Evolutionary conservation across 2,329 filamentous ascomycete species (phyloP), one percentile per base, ranked within the genome.

Genomic region (Scopulariopsis brevicaulis): DNA sequence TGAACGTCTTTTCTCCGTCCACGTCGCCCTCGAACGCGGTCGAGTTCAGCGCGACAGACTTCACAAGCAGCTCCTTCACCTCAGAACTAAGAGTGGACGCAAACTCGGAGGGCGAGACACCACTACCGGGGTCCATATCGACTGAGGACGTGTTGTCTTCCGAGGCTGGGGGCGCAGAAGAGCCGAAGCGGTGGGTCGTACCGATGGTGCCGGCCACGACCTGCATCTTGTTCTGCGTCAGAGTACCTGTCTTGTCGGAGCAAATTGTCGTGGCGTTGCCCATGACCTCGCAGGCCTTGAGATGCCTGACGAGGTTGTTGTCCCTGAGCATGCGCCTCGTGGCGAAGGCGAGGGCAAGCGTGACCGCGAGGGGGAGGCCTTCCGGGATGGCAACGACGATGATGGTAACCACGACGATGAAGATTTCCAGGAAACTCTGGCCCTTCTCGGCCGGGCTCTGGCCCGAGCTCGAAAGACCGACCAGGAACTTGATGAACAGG

Each of bases 401-500:
- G 61, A 91, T 88, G 1, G 87, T 90, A 43, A 90, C 84, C 24
- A 89, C 86, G 52, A 89, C 84, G 62, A 91, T 90, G 64, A 91
- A 83, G 60, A 90, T 89, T 60, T 86, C 80, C 63, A 90, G 77
- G 65, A 90, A 90, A 56, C 82, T 78, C 65, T 93, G 89, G 10
- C 88, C 91, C 73, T 95, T 96, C 57, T 84, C 70, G 2, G 89
- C 84, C 3, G 90, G 78, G 0, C 79, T 78, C 3, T 66, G 62
- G 59, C 81, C 76, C 20, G 62, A 62, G 71, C 78, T 67, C 6
- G 77, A 75, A 3, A 96, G 79, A 14, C 82, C 74, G 54, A 85
- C 89, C 11, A 94, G 76, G 67, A 96, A 96, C 65, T 90, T 82
- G 73, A 96, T 92, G 66, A 96, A 83, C 15, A 96, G 78, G 53